Evolutionary conservation across 352 stramenopile genomes (phyloP), one percentile per base, ranked within the genome.

Genomic region (Globisporangium rhizosaccharum): DNA sequence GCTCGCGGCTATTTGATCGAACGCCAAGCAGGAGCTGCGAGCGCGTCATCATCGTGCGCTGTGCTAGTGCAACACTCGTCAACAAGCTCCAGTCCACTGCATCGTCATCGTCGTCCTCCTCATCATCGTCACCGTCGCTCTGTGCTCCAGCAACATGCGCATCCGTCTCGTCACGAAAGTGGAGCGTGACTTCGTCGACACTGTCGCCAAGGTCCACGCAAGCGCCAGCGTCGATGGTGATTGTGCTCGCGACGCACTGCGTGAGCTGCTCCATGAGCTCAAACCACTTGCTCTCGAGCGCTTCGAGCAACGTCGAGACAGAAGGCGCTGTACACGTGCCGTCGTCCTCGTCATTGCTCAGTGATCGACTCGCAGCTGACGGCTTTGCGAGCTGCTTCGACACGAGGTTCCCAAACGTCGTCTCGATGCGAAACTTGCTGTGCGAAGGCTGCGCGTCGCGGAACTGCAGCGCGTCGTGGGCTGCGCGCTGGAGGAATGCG

Each of bases 381-480:
- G 64, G 39, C 10, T 49, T 59, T 25, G 60, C 36, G 30, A 72
- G 63, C 12, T 65, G 61, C 12, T 56, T 60, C 14, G 82, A 90
- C 3, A 92, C 66, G 23, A 58, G 28, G 42, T 92, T 92, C 2
- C 75, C 80, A 46, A 92, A 92, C 10, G 76, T 83, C 6, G 75
- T 76, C 62, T 92, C 82, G 0, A 92, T 71, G 30, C 68, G 71
- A 51, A 72, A 84, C 51, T 68, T 72, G 55, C 49, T 79, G 51
- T 65, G 60, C 12, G 25, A 56, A 25, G 62, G 60, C 23, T 91
- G 77, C n/a, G 69, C 56, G n/a, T 68, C 62, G 62, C 62, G 64
- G 55, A 77, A 87, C 17, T 36, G 48, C 9, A 66, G 65, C 3
- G 82, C 79, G 28, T 50, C 36, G 25, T 77, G 54, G 23, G 66